Evolutionary conservation across 169 alveolate genomes (phyloP), one percentile per base, ranked within the genome.

Genomic region (Hammondia hammondi): DNA sequence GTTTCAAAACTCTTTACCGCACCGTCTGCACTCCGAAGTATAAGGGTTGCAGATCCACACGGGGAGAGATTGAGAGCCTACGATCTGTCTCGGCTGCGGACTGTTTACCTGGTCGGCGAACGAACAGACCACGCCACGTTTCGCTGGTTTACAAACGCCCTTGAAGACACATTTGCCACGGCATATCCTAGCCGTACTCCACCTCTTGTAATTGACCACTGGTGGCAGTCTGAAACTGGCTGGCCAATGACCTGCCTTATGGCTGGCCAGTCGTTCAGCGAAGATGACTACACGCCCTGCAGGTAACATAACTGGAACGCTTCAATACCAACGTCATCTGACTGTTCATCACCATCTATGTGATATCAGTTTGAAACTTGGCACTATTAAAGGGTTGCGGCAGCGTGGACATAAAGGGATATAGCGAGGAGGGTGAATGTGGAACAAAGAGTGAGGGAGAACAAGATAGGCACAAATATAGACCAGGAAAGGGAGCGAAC

Each of bases 211-310:
- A 99, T 98, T 57, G 99, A 98, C 95, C 98, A 99, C 67, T 98
- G 98, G 97, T 98, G 99, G 99, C 99, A 98, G 90, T 98, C 99
- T 19, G 99, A 98, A 92, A 98, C 99, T 19, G 99, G 99, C 52
- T 98, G 99, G 57, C 97, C 97, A 35, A 98, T 98, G 77, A 95
- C 97, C 35, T 98, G 98, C 88, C 98, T 98, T 37, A 71, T 98
- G 90, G 98, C 99, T 4, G 98, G 98, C 72, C 52, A 27, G 57
- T 71, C 90, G 24, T 35, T 82, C 57, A 43, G 24, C 21, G 71
- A 27, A 29, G 24, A 85, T 17, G 52, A 85, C n/a, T 46, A 48
- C 91, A 32, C 52, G 0, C 91, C 72, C 45, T 10, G 52, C 72
- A 46, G 91, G 91, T 85, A 52, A 21, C 77, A 7, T 4, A 27